These are phyloP conservation scores for Zymoseptoria brevis DNA, from an alignment of 2,329 filamentous ascomycete genomes.

Conservation along the genomic window DNA sequence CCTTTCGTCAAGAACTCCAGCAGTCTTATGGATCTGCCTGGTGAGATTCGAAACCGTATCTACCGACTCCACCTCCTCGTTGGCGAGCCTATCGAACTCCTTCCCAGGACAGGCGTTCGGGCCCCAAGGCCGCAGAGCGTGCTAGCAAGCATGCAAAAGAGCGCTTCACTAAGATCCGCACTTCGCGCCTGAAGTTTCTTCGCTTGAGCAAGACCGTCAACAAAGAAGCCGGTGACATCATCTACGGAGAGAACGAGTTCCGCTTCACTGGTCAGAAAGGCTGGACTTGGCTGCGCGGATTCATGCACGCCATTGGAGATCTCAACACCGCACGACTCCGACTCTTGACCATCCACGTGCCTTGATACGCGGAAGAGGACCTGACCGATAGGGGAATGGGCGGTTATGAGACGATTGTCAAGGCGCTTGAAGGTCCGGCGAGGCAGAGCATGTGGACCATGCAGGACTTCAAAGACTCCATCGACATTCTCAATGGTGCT, in stretches of 20 bases:
- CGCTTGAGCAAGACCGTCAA: slow-evolving; percentile 24
- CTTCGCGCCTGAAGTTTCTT: slow-evolving; percentile 1
- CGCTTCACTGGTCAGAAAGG: slow-evolving; percentile 6
- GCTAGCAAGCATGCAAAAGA: too few species aligned
- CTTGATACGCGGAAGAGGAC: background rate
- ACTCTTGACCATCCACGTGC: slow-evolving; percentile 2
- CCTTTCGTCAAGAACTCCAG: background rate
- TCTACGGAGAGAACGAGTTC: slow-evolving; percentile 42
- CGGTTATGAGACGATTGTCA: background rate
- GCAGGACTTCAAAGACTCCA: background rate
- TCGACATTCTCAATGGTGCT: background rate
- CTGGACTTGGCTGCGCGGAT: slow-evolving; percentile 2
- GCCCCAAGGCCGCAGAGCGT: too few species aligned
- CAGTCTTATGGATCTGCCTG: slow-evolving; percentile 1
- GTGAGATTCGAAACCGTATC: slow-evolving; percentile 2
- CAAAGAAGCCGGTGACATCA: slow-evolving; percentile 33
- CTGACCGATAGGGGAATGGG: background rate
- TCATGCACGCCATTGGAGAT: background rate
- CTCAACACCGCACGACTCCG: background rate
- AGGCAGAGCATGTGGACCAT: background rate
- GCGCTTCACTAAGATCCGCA: background rate
- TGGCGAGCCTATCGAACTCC: background rate
- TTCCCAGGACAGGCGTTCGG: too few species aligned
- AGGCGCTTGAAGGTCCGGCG: background rate
- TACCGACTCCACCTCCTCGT: slow-evolving; percentile 2